Evolutionary conservation across 257 asterid genomes (phyloP), one percentile per base, ranked within the genome.

Genomic region (Solanum habrochaites): DNA sequence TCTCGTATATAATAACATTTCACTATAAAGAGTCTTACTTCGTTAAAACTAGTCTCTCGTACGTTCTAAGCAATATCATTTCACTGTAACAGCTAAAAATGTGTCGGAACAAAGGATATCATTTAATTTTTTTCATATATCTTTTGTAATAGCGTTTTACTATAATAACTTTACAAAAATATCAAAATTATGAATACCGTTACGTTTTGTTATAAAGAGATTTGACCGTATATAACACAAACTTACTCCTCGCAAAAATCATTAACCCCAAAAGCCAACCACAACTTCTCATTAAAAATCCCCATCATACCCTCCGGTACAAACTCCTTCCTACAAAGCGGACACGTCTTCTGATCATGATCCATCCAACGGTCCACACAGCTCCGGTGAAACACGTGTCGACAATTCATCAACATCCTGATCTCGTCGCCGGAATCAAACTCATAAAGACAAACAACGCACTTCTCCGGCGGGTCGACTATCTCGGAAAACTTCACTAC

Each of bases 361-460:
- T 88, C 88, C 69, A 88, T 85, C 90, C 90, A 88, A 82, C 86
- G 78, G 86, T 88, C 88, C 58, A 88, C 39, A 27, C 88, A 88
- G 18, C 88, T 71, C 72, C 86, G 43, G 32, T 88, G 87, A 29
- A 86, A 88, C 27, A 88, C 47, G 64, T 88, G 90, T 4, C 37
- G 16, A 25, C 90, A 88, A 69, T 88, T 88, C 18, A 15, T 23
- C 80, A 88, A 58, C 87, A 70, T 11, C 4, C 88, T 77, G 80
- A 86, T 82, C 14, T 88, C 90, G 25, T 88, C 85, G 3, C 27
- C 85, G 23, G 25, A 49, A 6, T 58, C 78, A 29, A 86, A 88
- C 62, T 88, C 88, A n/a, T 82, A 40, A 58, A 88, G 72, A 13
- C 90, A 88, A 5, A 88, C 90, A 3, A 82, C 85, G 15, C 90